phyloP scores from a whole-genome alignment of 768 basidiomycete genomes.

The Tulasnella sp. region DNA sequence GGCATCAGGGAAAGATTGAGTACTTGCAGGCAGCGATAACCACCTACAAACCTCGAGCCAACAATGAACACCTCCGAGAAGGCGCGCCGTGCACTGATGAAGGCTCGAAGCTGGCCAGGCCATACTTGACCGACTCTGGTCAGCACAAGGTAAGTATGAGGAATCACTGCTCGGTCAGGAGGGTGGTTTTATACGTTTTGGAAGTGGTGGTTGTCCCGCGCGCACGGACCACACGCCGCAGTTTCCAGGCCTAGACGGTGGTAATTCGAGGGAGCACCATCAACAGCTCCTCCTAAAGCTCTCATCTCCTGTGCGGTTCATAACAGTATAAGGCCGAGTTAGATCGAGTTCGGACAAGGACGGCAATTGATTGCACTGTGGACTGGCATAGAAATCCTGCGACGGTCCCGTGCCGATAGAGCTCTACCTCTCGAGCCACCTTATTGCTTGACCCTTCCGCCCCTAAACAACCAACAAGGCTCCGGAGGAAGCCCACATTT shows the following conservation, averaged over 20 bases:
- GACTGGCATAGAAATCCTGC: too few relatives aligned
- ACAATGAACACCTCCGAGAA: not conserved
- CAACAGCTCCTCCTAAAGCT: too few relatives aligned
- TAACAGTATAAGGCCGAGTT: too few relatives aligned
- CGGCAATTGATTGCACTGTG: too few relatives aligned
- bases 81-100: constrained; percentile 26
- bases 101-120: constrained; percentile 9
- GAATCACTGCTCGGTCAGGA: not conserved
- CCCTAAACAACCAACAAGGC: not conserved
- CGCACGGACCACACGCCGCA: not conserved
- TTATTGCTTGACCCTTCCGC: too few relatives aligned
- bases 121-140: constrained; percentile 10
- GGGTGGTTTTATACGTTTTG: not conserved
- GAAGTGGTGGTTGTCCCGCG: not conserved
- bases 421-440: not conserved
- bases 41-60: constrained; percentile 8
- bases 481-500: not conserved
- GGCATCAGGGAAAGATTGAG: constrained; percentile 25
- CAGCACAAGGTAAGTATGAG: constrained; percentile 26
- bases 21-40: constrained; percentile 18
- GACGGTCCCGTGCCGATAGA: not conserved
- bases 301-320: too few relatives aligned
- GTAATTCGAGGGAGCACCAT: not conserved
- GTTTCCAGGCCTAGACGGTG: not conserved
- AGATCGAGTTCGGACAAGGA: too few relatives aligned